Percentiles rank a stretch among this genome's conserved stretches.
Evolutionary conservation across 495 filamentous ascomycete genomes (phyloP).

Genomic region (Aspergillus bridgeri): DNA sequence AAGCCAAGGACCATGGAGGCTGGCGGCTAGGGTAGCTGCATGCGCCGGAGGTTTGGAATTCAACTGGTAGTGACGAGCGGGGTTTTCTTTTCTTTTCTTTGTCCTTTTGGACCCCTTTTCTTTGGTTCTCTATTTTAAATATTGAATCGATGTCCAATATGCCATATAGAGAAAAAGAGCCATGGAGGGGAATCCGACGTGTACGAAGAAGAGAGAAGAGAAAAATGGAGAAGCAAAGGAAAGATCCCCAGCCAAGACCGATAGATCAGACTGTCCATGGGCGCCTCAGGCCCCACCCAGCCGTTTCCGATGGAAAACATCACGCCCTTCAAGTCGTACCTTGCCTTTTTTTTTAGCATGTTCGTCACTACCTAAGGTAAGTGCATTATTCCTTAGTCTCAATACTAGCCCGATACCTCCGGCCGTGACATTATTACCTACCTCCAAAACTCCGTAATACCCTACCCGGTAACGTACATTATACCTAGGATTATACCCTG

Average conservation of each 20-base stretch:
- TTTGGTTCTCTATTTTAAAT: not conserved
- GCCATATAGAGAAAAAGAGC: too few species aligned
- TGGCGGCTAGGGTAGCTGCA: not conserved
- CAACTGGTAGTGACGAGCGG: not conserved
- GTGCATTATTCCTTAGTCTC: too few species aligned
- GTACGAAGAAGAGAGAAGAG: not conserved
- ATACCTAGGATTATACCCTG: too few species aligned
- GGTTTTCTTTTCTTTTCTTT: not conserved
- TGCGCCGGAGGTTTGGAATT: not conserved
- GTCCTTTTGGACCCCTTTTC: not conserved
- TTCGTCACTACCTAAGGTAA: too few species aligned
- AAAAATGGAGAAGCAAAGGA: not conserved
- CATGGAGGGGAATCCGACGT: not conserved
- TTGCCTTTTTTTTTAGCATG: too few species aligned
- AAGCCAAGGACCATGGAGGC: conserved; percentile 13
- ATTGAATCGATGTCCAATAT: not conserved
- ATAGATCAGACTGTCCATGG: not conserved
- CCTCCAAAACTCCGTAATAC: too few species aligned
- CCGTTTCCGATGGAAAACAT: not conserved
- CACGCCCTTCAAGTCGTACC: too few species aligned
- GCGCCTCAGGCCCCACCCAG: conserved; percentile 3
- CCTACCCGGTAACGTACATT: too few species aligned
- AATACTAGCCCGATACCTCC: too few species aligned
- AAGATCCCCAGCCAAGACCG: not conserved
- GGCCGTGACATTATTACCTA: too few species aligned